phyloP scores from a whole-genome alignment of 164 flowering plant species.

The Chimonanthus salicifolius region DNA sequence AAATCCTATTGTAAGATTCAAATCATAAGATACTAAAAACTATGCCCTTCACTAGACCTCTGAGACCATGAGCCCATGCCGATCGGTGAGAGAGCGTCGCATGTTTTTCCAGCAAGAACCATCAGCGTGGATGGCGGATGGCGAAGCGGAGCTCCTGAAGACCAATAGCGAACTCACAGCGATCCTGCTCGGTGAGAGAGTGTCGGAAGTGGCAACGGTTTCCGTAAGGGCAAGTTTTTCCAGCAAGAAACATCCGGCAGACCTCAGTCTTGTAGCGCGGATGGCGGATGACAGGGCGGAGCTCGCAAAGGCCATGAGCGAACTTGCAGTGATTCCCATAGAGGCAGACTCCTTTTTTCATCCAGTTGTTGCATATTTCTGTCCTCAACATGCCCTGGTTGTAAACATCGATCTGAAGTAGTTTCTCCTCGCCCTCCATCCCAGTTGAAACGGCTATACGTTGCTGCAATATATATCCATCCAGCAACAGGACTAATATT shows the following conservation, averaged over 20 bases:
- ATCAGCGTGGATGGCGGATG: no score
- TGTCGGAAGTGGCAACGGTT: slow-evolving; percentile 97
- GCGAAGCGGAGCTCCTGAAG: no score
- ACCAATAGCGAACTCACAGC: slow-evolving; percentile 7
- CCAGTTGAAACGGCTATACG: slow-evolving; percentile 39
- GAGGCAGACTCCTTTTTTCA: slow-evolving; percentile 70
- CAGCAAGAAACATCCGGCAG: slow-evolving; percentile 84
- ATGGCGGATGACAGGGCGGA: slow-evolving; percentile 90
- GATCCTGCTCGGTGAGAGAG: slow-evolving; percentile 67
- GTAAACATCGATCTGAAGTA: slow-evolving; percentile 67
- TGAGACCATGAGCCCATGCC: no score
- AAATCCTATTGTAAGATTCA: no score
- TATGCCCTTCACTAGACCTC: no score
- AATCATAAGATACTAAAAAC: no score
- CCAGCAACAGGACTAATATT: neutral
- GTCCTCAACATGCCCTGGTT: slow-evolving; percentile 89
- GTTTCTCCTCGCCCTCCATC: slow-evolving; percentile 31
- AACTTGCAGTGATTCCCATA: slow-evolving; percentile 80
- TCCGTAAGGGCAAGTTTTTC: slow-evolving; percentile 78
- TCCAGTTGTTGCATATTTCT: slow-evolving; percentile 96
- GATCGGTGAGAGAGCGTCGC: no score
- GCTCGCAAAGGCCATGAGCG: slow-evolving; percentile 86
- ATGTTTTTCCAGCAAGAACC: no score
- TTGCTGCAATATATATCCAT: slow-evolving; percentile 27
- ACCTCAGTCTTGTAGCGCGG: slow-evolving; percentile 96